Conservation (phyloP, 768 basidiomycete genomes). For the Ramaria rubella region DNA sequence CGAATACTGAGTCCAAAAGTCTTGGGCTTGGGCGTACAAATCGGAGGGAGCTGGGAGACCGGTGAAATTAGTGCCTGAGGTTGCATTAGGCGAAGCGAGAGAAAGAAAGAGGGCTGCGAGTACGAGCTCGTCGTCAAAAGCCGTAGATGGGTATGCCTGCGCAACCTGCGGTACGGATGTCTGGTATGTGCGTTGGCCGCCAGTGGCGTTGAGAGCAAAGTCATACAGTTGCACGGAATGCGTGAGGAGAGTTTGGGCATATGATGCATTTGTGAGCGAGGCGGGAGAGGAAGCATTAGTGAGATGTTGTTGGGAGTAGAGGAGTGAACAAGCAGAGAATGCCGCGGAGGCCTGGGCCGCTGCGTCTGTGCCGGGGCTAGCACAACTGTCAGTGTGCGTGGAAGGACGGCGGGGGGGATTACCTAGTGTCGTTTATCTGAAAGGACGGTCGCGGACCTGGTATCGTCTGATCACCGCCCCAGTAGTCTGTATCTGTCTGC, state of each 20-base stretch:
- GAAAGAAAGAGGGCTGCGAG: slow-evolving; percentile 74
- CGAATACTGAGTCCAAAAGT: slow-evolving; percentile 50
- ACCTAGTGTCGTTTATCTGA: slow-evolving; percentile 66
- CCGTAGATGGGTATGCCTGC: slow-evolving; percentile 63
- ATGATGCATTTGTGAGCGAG: slow-evolving; percentile 64
- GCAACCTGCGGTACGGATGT: slow-evolving; percentile 58
- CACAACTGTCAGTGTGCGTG: not conserved
- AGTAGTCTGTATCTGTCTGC: slow-evolving; percentile 68
- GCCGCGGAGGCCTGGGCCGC: slow-evolving; percentile 81
- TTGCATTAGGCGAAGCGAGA: slow-evolving; percentile 38
- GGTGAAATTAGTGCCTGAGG: not conserved
- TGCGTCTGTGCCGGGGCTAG: slow-evolving; percentile 80
- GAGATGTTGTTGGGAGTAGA: slow-evolving; percentile 45
- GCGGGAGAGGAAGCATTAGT: slow-evolving; percentile 46
- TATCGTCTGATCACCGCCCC: slow-evolving; percentile 81
- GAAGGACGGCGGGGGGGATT: slow-evolving; percentile 8
- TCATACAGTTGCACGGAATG: slow-evolving; percentile 73
- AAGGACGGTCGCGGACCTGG: slow-evolving; percentile 70
- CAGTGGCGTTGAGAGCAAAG: slow-evolving; percentile 65
- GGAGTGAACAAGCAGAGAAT: slow-evolving; percentile 77
- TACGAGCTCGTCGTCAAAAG: slow-evolving; percentile 66
- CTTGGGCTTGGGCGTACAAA: slow-evolving; percentile 56
- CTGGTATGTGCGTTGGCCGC: slow-evolving; percentile 58
- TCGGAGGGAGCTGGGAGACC: slow-evolving; percentile 26
- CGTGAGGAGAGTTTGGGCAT: slow-evolving; percentile 58